These are phyloP conservation scores for Syncephalastrum racemosum DNA, from an alignment of 371 early-diverging fungal genomes.

Conservation along the genomic window DNA sequence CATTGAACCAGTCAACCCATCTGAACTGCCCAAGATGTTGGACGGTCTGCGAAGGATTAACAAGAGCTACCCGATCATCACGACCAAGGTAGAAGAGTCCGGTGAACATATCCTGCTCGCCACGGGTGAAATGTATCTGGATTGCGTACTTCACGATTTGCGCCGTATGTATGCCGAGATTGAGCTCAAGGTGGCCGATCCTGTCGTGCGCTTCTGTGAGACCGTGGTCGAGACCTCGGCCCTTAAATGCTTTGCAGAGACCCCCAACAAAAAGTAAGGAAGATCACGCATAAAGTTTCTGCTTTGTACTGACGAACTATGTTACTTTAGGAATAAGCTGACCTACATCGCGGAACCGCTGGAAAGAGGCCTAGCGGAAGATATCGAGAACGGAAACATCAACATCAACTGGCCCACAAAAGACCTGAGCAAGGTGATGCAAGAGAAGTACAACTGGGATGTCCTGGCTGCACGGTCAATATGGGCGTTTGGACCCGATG, in stretches of 20 bases:
- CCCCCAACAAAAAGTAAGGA: conserved; percentile 92
- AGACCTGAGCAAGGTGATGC: conserved; percentile 76
- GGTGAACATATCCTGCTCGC: conserved; percentile 95
- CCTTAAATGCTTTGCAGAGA: conserved; percentile 94
- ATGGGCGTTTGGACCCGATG: conserved; percentile 98
- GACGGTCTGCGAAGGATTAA: conserved; percentile 94
- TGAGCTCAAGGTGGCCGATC: conserved; percentile 96
- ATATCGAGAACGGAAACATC: conserved; percentile 82
- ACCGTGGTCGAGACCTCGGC: conserved; percentile 94
- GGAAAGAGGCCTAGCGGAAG: conserved; percentile 87
- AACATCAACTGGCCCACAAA: conserved; percentile 74
- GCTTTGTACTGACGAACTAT: neutral
- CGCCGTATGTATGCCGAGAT: conserved; percentile 93
- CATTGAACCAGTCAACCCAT: conserved; percentile 95
- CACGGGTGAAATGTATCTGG: conserved; percentile 94
- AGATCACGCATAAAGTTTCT: neutral
- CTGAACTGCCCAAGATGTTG: conserved; percentile 97
- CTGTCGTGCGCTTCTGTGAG: conserved; percentile 94
- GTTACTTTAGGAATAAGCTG: conserved; percentile 75
- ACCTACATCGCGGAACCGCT: conserved; percentile 96
- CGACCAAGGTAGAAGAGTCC: conserved; percentile 94
- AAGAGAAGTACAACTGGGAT: conserved; percentile 91
- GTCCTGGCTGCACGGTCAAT: conserved; percentile 88
- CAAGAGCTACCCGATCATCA: conserved; percentile 91
- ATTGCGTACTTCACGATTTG: conserved; percentile 95